Base-by-base conservation (phyloP, 805 yeast species). In the Candida nonsorbophila region DNA sequence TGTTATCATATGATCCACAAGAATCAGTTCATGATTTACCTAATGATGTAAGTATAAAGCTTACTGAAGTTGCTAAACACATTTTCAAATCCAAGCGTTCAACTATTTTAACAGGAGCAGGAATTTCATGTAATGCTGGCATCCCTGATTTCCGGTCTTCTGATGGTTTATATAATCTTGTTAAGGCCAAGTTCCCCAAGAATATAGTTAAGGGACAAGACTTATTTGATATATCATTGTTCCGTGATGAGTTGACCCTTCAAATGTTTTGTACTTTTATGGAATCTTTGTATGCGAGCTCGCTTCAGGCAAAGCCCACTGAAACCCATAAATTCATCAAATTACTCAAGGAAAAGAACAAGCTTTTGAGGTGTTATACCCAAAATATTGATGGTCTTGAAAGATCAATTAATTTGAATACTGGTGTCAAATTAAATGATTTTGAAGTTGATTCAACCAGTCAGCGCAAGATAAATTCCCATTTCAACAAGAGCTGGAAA, bases 81-180 rank as follows among this genome's bases (percentile, higher is more conserved):
- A 58, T 77, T 2, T 54, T 53, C 37, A 65, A 79, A 41, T 67
- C 88, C 17, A 73, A 69, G 30, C 76, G 70, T 44, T 60, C 79
- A n/a, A 67, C 82, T 13, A 68, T 84, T 4, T 62, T 88, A 31
- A 87, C 96, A 0, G 97, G 98, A 6, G 98, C 98, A 2, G 98
- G 98, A 1, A 86, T 90, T 34, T 85, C 96, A 10, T 86, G 96
- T 51, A 85, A 84, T 50, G 97, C 97, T 1, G 97, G 98, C 0
- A 92, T 90, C 26, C 98, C 98, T 3, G 97, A 90, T 51, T 88
- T 88, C 52, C 69, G 97, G 32, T 83, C 94, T 4, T 63, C 78
- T 7, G 74, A 81, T 41, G 97, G 97, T 2, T 67, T 88, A 7
- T 88, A 90, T 58, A 77, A 81, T 36, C 51, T 77, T 56, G 84